phyloP scores from a whole-genome alignment of 352 stramenopile species.

The Globisporangium radiosum region DNA sequence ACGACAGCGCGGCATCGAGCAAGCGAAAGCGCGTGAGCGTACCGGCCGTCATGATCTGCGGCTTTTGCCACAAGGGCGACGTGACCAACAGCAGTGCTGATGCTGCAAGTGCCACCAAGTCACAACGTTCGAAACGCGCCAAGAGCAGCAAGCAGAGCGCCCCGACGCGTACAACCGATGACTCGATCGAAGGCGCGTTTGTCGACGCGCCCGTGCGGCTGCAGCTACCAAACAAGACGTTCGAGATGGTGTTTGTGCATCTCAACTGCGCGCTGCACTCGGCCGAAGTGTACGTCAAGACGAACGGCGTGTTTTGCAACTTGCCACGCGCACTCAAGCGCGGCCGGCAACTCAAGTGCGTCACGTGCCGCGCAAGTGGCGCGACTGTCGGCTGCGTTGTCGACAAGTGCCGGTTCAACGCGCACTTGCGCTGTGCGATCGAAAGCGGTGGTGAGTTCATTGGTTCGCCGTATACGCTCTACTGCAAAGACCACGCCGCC shows the following conservation, averaged over 20 bases:
- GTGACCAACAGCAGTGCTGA: conserved; percentile 4
- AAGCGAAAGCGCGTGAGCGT: conserved; percentile 14
- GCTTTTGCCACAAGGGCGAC: conserved; percentile 51
- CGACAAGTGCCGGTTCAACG: conserved; percentile 71
- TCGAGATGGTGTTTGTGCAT: conserved; percentile 67
- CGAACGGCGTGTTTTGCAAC: conserved; percentile 77
- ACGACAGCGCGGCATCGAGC: background rate
- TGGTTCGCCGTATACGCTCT: conserved; percentile 62
- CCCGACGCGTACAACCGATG: conserved; percentile 15
- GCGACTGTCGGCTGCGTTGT: conserved; percentile 76
- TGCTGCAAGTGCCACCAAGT: conserved; percentile 1
- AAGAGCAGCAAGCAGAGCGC: conserved; percentile 9
- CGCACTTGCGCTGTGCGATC: conserved; percentile 71
- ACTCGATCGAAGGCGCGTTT: conserved; percentile 56
- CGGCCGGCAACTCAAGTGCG: conserved; percentile 71
- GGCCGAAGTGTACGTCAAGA: conserved; percentile 75
- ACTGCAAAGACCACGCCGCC: conserved; percentile 57
- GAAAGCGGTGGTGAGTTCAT: conserved; percentile 70
- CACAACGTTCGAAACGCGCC: conserved; percentile 4
- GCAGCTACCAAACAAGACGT: conserved; percentile 57
- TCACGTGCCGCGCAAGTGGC: conserved; percentile 51
- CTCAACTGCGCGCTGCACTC: conserved; percentile 81
- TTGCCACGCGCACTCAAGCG: conserved; percentile 69
- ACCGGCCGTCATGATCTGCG: conserved; percentile 37
- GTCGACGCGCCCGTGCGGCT: conserved; percentile 69